Evolutionary conservation across 352 stramenopile genomes (phyloP), one percentile per base, ranked within the genome.

Genomic region (Globisporangium okanoganense): DNA sequence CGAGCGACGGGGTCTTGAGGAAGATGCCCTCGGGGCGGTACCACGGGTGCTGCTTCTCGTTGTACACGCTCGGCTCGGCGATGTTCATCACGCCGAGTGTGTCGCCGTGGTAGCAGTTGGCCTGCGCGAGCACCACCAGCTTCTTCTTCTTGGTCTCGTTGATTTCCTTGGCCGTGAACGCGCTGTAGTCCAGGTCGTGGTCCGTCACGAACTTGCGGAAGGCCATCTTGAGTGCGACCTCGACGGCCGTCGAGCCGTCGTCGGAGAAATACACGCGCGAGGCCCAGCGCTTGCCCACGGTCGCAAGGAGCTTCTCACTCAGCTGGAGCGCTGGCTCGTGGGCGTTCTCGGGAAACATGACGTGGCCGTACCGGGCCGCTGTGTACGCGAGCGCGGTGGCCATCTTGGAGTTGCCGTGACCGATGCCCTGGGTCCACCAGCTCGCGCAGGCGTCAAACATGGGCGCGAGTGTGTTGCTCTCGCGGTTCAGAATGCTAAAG

Each of bases 341-440:
- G 0, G 87, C 86, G 41, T 96, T 95, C 44, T 95, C 86, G 2
- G 90, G 88, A 64, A 98, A 98, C 78, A 97, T 96, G 35, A 97
- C 78, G 74, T 97, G 91, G 36, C 92, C 92, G 43, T 97, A 98
- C 27, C 90, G 85, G 13, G 86, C 89, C 27, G 90, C 87, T 24
- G 90, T 87, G 56, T 95, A 95, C n/a, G 87, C 90, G 38, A 97
- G 69, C 8, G 90, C 78, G 9, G 91, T 88, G 20, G 80, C 82
- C 78, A 97, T 88, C 64, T 94, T 95, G 13, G 77, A 70, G 58
- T 97, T 95, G 36, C 88, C 88, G 56, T 97, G 90, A 20, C 92
- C 92, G 22, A 97, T 74, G 35, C 90, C 91, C 63, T 97, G 92
- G 14, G 92, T 98, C 92, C 92, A 97, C 91, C 91, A 97, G 54